A percentile compares a stretch with the other conserved stretches of the same genome.
These are phyloP conservation scores for Pseudonectria buxi DNA, from an alignment of 2,329 filamentous ascomycete genomes.

Conservation along the genomic window DNA sequence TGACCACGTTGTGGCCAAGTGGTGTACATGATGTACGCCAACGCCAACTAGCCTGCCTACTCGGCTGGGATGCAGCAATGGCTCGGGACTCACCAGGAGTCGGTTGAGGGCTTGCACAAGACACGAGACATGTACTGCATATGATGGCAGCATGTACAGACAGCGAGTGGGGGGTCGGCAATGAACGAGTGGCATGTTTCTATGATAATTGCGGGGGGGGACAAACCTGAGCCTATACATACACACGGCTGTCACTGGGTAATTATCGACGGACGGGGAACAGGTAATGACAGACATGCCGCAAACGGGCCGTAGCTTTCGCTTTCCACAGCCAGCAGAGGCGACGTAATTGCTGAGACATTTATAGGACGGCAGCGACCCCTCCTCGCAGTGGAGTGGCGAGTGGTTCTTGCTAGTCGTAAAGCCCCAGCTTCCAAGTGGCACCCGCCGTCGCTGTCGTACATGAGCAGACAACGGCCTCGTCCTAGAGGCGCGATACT, in stretches of 20 bases:
- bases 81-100: constrained; percentile 21
- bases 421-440: too few relatives aligned
- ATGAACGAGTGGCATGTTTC: constrained; percentile 12
- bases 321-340: constrained; percentile 13
- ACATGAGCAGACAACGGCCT: constrained; percentile 10
- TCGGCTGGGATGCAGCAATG: constrained; percentile 19
- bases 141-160: too few relatives aligned
- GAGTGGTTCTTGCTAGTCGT: constrained; percentile 3
- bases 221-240: constrained; percentile 12
- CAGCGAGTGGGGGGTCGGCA: neutral
- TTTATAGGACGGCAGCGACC: constrained; percentile 15
- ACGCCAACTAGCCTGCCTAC: constrained; percentile 16
- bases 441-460: too few relatives aligned
- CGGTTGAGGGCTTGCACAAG: constrained; percentile 19
- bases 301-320: constrained; percentile 15
- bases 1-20: constrained; percentile 20
- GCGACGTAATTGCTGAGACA: constrained; percentile 19
- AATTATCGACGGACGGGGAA: constrained; percentile 15
- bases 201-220: constrained; percentile 6
- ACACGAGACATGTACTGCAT: too few relatives aligned
- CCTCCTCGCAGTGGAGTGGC: constrained; percentile 4
- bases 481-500: constrained; percentile 11
- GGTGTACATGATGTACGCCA: too few relatives aligned
- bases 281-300: constrained; percentile 19
- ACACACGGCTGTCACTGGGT: constrained; percentile 18